Evolutionary conservation across 495 filamentous ascomycete genomes (phyloP).

Genomic region (Talaromyces ruber): DNA sequence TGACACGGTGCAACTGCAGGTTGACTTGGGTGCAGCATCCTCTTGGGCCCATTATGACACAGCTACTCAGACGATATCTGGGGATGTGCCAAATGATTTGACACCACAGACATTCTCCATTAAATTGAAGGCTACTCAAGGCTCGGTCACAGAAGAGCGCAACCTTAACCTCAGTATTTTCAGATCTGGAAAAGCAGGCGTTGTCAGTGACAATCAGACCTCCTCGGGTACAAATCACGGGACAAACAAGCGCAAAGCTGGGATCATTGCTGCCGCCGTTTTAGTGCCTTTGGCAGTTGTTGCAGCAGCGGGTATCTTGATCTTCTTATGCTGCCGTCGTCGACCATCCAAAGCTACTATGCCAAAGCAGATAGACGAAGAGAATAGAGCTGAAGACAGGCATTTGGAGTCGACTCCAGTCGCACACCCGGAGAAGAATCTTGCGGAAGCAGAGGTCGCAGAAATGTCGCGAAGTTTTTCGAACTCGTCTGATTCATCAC

Average conservation of each 20-base stretch:
- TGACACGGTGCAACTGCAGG: constrained; percentile 42
- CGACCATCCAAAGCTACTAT: constrained; percentile 12
- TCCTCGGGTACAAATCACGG: constrained; percentile 9
- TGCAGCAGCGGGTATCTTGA: constrained; percentile 19
- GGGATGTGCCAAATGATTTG: constrained; percentile 48
- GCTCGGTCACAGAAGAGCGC: constrained; percentile 33
- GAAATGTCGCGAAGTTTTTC: constrained; percentile 1
- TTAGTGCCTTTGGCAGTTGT: constrained; percentile 30
- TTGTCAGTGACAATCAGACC: constrained; percentile 13
- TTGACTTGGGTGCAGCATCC: constrained; percentile 40
- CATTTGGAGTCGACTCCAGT: background rate
- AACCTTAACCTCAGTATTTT: constrained; percentile 43
- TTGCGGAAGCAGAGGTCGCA: background rate
- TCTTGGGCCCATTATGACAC: constrained; percentile 64
- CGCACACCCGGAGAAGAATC: constrained; percentile 1
- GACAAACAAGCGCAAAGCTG: constrained; percentile 22
- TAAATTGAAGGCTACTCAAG: constrained; percentile 43
- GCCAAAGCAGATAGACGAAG: background rate
- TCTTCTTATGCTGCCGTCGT: constrained; percentile 36
- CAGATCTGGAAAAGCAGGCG: constrained; percentile 8
- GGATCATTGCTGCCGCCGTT: constrained; percentile 36
- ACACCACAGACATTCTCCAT: constrained; percentile 33
- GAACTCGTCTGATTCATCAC: constrained; percentile 6
- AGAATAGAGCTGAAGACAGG: background rate
- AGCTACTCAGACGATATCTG: constrained; percentile 46